These are phyloP conservation scores for Exserohilum rostratum DNA, from an alignment of 2,329 filamentous ascomycete genomes.

Conservation along the genomic window DNA sequence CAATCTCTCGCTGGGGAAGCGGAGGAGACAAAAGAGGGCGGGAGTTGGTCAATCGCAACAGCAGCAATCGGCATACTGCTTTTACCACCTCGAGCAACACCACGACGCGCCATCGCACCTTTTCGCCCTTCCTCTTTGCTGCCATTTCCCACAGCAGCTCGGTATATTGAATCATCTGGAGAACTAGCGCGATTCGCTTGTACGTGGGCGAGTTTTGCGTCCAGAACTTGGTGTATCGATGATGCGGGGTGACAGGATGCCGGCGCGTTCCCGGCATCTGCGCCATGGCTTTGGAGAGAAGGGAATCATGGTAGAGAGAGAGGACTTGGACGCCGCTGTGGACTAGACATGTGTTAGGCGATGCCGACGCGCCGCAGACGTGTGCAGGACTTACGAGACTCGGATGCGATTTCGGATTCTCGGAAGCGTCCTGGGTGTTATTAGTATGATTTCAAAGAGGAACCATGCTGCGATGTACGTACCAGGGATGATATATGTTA, in stretches of 20 bases:
- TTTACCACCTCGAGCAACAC: constrained; percentile 86
- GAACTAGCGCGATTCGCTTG: constrained; percentile 75
- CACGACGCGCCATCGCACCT: constrained; percentile 82
- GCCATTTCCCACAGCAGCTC: constrained; percentile 98
- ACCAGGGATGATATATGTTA: constrained; percentile 96
- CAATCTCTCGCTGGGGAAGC: constrained; percentile 82
- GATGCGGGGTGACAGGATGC: constrained; percentile 62
- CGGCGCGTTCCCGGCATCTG: constrained; percentile 60
- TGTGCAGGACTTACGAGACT: constrained; percentile 65
- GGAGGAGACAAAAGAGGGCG: constrained; percentile 82
- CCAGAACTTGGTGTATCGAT: constrained; percentile 70
- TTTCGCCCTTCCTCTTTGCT: constrained; percentile 83
- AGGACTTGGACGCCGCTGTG: constrained; percentile 89
- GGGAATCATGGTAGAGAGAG: constrained; percentile 88
- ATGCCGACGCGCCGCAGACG: constrained; percentile 7
- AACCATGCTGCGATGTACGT: constrained; percentile 24
- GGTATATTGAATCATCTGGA: constrained; percentile 93
- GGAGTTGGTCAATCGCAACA: constrained; percentile 82
- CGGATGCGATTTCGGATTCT: constrained; percentile 93
- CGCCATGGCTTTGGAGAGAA: constrained; percentile 71
- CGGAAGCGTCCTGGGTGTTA: constrained; percentile 71
- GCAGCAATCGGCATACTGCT: constrained; percentile 78
- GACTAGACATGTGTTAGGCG: constrained; percentile 54
- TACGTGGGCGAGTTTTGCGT: constrained; percentile 71
- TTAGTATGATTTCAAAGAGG: constrained; percentile 23